Evolutionary conservation across 805 yeast genomes (phyloP), one percentile per base, ranked within the genome.

Genomic region (Myxozyma kluyveri): DNA sequence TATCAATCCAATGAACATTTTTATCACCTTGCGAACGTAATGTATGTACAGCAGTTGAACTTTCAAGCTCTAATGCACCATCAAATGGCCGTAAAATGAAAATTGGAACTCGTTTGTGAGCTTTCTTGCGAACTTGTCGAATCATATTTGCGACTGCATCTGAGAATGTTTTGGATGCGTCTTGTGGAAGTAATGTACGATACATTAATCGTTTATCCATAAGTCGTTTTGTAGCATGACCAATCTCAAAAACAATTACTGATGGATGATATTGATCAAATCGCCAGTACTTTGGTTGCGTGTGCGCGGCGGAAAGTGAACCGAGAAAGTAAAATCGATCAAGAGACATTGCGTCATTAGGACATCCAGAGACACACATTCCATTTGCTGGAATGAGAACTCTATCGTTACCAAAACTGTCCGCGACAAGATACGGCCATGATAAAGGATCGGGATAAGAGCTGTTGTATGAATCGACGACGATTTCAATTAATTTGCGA

Each of bases 1-100:
- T 56, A 23, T 56, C 60, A 21, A 56, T 18, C 60, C 60, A 56
- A 31, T 56, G 55, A 9, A 53, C 52, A 19, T 53, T 47, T 41
- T 42, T 49, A 35, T 56, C 60, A 7, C 60, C 60, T 4, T 41
- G 33, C 31, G 33, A 40, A 10, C 60, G 51, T 32, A 56, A 35
- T 7, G 14, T 36, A 19, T 37, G 49, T 18, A 54, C 60, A 4
- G 46, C 60, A 17, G 38, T 45, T 37, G 29, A 45, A 17, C 49
- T 48, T 24, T 56, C 60, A n/a, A 45, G 49, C 46, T 56, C 60
- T 17, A 52, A 49, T 17, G 47, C 45, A 24, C 60, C 60, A 36
- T 49, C 45, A 17, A 49, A 31, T 3, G 60, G 59, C 12, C 60
- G 54, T 24, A 56, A 33, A 21, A 56, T 41, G 22, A 56, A 21